Conservation (phyloP, 306 rosid genomes). For the Ammopiptanthus mongolicus region DNA sequence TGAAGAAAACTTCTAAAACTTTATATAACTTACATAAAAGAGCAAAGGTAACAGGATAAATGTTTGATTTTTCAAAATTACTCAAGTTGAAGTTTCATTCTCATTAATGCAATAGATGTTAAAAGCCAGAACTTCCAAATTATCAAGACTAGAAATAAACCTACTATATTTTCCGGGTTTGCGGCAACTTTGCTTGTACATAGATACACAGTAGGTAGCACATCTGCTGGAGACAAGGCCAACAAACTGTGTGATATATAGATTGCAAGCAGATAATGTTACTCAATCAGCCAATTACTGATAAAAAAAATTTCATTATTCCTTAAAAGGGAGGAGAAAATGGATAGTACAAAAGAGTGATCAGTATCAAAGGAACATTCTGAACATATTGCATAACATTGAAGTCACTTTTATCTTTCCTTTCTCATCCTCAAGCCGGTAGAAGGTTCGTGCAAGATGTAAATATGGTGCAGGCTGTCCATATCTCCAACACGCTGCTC, state of each 20-base stretch:
- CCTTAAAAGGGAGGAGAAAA: not conserved
- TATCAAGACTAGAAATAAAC: constrained; percentile 14
- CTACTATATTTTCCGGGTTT: constrained; percentile 81
- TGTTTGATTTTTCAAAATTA: not conserved
- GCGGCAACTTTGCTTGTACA: constrained; percentile 88
- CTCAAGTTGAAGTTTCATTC: constrained; percentile 13
- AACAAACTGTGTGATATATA: constrained; percentile 56
- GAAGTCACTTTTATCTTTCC: constrained; percentile 89
- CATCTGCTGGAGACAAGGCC: constrained; percentile 78
- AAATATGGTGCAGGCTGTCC: constrained; percentile 87
- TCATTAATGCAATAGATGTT: not conserved
- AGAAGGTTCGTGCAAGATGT: constrained; percentile 86
- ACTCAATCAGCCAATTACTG: constrained; percentile 23
- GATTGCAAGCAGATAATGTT: constrained; percentile 20
- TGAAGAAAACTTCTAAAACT: not conserved
- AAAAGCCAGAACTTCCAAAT: not conserved
- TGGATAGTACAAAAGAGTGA: constrained; percentile 6
- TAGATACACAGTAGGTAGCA: constrained; percentile 82
- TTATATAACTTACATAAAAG: not conserved
- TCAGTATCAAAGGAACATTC: constrained; percentile 56
- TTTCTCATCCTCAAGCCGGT: constrained; percentile 69
- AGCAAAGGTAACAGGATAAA: constrained; percentile 2
- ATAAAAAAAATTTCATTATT: constrained; percentile 6
- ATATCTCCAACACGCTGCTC: constrained; percentile 76
- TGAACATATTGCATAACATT: constrained; percentile 88